Evolutionary conservation across 116 monocot genomes (phyloP).

Genomic region (Phalaenopsis hybrid): DNA sequence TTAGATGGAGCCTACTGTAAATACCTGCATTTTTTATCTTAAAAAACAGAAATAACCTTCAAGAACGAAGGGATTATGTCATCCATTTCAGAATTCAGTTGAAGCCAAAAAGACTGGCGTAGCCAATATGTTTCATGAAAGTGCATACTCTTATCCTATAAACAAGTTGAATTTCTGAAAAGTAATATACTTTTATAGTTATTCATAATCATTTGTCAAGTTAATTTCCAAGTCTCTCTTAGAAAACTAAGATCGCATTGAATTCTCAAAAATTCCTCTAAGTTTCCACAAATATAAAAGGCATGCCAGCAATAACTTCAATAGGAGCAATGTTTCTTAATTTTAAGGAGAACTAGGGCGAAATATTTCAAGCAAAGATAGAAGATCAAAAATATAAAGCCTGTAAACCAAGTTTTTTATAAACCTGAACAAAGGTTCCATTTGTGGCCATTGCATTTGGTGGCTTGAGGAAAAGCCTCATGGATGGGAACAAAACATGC

Average conservation of each 20-base stretch:
- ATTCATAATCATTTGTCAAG: background rate
- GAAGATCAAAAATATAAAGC: background rate
- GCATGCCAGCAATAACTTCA: background rate
- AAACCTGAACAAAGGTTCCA: slow-evolving; percentile 96
- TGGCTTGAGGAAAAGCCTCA: slow-evolving; percentile 96
- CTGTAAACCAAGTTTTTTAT: slow-evolving; percentile 8
- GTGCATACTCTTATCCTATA: background rate
- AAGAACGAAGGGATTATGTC: background rate
- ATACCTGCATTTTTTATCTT: background rate
- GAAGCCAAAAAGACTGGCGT: background rate
- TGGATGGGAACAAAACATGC: slow-evolving; percentile 90
- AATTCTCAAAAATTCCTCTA: background rate
- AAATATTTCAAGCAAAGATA: background rate
- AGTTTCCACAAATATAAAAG: background rate
- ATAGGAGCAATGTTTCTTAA: background rate
- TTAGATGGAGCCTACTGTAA: no score
- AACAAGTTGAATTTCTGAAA: background rate
- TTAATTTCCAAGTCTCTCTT: background rate
- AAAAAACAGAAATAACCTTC: background rate
- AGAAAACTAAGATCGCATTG: background rate
- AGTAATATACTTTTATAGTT: background rate
- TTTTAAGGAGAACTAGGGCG: background rate
- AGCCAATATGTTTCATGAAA: background rate
- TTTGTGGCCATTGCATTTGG: slow-evolving; percentile 83
- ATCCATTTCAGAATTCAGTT: slow-evolving; percentile 5